Percentiles rank a stretch among this genome's conserved stretches.
These are phyloP conservation scores for Jamesozyma lodderae DNA, from an alignment of 805 yeast genomes.

Conservation along the genomic window DNA sequence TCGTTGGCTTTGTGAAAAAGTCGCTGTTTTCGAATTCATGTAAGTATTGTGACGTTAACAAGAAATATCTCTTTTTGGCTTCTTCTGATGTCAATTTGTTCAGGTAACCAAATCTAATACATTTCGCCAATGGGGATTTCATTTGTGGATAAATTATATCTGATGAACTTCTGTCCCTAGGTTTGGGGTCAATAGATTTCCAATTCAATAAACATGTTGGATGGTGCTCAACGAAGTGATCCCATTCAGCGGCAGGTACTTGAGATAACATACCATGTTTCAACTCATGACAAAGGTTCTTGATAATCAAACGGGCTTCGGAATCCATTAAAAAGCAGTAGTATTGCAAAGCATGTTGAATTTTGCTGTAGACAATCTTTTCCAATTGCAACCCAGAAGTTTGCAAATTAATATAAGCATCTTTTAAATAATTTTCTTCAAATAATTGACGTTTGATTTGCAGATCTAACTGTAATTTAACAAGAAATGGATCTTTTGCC, in stretches of 20 bases:
- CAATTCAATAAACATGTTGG: conserved; percentile 32
- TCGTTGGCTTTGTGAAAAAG: conserved; percentile 13
- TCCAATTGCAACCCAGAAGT: conserved; percentile 54
- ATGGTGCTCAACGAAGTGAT: conserved; percentile 43
- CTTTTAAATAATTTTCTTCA: conserved; percentile 56
- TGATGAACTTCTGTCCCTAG: conserved; percentile 36
- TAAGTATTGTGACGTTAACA: conserved; percentile 52
- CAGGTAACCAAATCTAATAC: conserved; percentile 51
- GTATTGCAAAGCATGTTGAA: conserved; percentile 44
- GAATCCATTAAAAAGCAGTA: conserved; percentile 42
- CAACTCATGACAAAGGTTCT: conserved; percentile 37
- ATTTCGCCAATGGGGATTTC: conserved; percentile 41
- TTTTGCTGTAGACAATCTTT: conserved; percentile 49
- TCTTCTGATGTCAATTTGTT: background rate
- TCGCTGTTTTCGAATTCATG: conserved; percentile 49
- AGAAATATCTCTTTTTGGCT: conserved; percentile 43
- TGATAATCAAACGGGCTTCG: conserved; percentile 45
- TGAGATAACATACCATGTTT: conserved; percentile 39
- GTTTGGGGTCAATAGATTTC: conserved; percentile 31
- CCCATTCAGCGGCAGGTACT: conserved; percentile 58
- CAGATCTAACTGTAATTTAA: conserved; percentile 48
- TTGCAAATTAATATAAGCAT: conserved; percentile 55
- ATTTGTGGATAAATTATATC: conserved; percentile 43
- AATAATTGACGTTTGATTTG: conserved; percentile 50
- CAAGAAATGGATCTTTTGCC: conserved; percentile 50